Evolutionary conservation across 257 asterid genomes (phyloP).

Genomic region (Fraxinus pennsylvanica): DNA sequence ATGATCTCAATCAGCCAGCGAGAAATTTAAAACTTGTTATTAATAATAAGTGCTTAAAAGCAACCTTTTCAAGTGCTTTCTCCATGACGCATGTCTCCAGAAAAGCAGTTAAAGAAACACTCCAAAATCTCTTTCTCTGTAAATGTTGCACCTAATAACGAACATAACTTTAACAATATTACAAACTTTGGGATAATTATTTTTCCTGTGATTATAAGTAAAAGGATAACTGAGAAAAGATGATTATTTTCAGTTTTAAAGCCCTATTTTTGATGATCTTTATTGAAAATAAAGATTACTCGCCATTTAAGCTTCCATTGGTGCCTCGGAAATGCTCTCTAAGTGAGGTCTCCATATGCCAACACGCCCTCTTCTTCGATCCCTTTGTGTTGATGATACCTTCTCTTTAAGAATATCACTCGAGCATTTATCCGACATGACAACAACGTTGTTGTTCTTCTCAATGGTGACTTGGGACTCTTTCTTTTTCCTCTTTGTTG

Average conservation of each 20-base stretch:
- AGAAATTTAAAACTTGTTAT: background rate
- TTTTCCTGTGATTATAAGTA: slow-evolving; percentile 38
- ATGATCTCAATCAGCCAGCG: background rate
- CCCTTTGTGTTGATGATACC: slow-evolving; percentile 61
- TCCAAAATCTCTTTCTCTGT: background rate
- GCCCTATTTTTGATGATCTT: background rate
- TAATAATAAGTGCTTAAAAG: background rate
- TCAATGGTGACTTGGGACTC: slow-evolving; percentile 16
- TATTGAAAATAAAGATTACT: slow-evolving; percentile 6
- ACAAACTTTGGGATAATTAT: background rate
- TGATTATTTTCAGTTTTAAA: background rate
- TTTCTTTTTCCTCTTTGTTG: slow-evolving; percentile 51
- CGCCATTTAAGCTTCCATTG: slow-evolving; percentile 39
- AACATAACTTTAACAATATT: background rate
- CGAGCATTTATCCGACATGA: slow-evolving; percentile 61
- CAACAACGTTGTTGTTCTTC: slow-evolving; percentile 7
- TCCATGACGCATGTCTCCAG: background rate
- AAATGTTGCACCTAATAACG: background rate
- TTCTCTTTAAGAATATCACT: slow-evolving; percentile 82
- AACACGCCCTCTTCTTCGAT: slow-evolving; percentile 81
- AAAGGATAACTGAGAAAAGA: background rate
- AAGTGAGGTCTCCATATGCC: slow-evolving; percentile 87
- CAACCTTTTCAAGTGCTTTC: slow-evolving; percentile 18
- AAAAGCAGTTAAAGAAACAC: background rate
- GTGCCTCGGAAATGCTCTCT: slow-evolving; percentile 79